Percentiles rank a stretch among this genome's conserved stretches.
Evolutionary conservation across 2,329 filamentous ascomycete genomes (phyloP).

Genomic region (Amylocarpus encephaloides): DNA sequence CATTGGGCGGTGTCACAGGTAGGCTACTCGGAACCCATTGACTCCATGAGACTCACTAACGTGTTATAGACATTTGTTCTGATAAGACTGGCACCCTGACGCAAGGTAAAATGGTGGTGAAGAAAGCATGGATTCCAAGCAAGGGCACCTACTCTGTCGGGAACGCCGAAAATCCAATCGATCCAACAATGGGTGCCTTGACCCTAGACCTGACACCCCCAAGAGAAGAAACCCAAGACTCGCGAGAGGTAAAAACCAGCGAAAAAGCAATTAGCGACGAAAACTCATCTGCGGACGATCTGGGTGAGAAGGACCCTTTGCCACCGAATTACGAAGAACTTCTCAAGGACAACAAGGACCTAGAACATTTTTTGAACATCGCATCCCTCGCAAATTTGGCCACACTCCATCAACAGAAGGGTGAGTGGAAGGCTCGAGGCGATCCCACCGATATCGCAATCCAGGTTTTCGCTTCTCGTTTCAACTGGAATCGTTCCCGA

Average conservation of each 20-base stretch:
- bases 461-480: conserved; percentile 66
- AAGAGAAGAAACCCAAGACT: conserved; percentile 11
- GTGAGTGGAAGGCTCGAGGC: conserved; percentile 56
- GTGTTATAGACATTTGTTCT: conserved; percentile 50
- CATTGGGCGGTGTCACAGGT: conserved; percentile 50
- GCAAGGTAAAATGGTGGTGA: conserved; percentile 40
- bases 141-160: conserved; percentile 47
- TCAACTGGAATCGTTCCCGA: conserved; percentile 52
- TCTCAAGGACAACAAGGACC: conserved; percentile 39
- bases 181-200: conserved; percentile 42
- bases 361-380: conserved; percentile 54
- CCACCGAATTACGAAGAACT: conserved; percentile 27
- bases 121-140: conserved; percentile 48
- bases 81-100: conserved; percentile 71
- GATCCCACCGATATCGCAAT: conserved; percentile 70
- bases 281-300: neutral
- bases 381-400: conserved; percentile 62
- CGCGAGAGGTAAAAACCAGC: conserved; percentile 11
- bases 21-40: conserved; percentile 42
- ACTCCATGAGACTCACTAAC: conserved; percentile 37
- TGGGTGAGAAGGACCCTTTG: too few species aligned
- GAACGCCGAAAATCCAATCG: conserved; percentile 42
- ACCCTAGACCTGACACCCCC: conserved; percentile 32
- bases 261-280: neutral
- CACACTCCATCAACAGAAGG: conserved; percentile 47